Evolutionary conservation across 768 basidiomycete genomes (phyloP), one percentile per base, ranked within the genome.

Genomic region (Hirschioporus abietinus): DNA sequence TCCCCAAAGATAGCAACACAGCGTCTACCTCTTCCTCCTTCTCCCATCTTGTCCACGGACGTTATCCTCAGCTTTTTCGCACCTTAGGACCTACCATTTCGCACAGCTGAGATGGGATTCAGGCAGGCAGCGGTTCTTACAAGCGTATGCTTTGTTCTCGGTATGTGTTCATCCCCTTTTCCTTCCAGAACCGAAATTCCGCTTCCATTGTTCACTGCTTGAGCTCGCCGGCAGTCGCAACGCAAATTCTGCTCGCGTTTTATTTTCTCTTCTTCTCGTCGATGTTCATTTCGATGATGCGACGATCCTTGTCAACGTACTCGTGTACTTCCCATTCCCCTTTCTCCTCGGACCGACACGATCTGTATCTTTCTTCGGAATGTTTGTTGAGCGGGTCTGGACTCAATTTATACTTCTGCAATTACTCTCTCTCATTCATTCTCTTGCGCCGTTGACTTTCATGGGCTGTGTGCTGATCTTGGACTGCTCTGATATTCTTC

Each of bases 121-220:
- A 84, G 85, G 74, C 89, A 93, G 75, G 94, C 92, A 58, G 90
- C 92, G n/a, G 87, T 96, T 27, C 84, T 96, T 58, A 88, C 89
- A 57, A 89, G 94, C 34, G 88, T 90, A 65, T 93, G 91, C 67
- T 98, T 98, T 80, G 91, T 96, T 72, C 83, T 98, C 58, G 95
- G 95, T 87, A 74, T 79, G 84, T 76, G 24, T n/a, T 42, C n/a
- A 63, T 36, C 67, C 68, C 75, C 18, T 27, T 24, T 27, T 24
- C 36, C 20, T 59, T 18, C 27, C 26, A 35, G 58, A n/a, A 36
- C 35, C 66, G 42, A 5, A 52, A 52, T 20, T 15, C 12, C 5
- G 42, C 15, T 52, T 52, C 42, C 42, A 52, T 52, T 52, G 20
- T 52, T 52, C 42, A 10, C 12, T 5, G 42, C 42, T 52, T 10